Percentiles rank a stretch among this genome's conserved stretches.
These are phyloP conservation scores for Vigna radiata DNA, from an alignment of 306 rosid species.

Conservation along the genomic window DNA sequence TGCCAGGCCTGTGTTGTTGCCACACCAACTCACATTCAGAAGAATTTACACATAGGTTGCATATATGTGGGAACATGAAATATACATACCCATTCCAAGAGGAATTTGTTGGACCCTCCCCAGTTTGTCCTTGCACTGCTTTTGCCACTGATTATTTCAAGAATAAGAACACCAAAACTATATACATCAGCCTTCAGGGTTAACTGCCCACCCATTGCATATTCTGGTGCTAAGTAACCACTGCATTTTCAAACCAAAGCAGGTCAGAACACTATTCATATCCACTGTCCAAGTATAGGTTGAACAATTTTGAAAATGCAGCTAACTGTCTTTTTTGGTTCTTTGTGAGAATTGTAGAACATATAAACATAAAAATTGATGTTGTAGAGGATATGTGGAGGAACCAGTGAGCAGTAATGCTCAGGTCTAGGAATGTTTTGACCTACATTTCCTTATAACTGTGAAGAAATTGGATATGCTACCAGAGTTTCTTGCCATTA, in stretches of 20 bases:
- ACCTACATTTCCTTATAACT: background rate
- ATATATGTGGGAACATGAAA: conserved; percentile 22
- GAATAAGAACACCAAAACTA: conserved; percentile 90
- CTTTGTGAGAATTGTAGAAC: background rate
- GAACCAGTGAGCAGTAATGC: background rate
- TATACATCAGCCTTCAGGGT: conserved; percentile 93
- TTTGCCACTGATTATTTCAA: conserved; percentile 81
- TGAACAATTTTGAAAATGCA: background rate
- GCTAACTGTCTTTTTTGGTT: background rate
- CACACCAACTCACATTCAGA: background rate
- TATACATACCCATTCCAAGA: conserved; percentile 77
- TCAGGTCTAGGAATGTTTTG: background rate
- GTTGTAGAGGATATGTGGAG: background rate
- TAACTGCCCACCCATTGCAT: conserved; percentile 92
- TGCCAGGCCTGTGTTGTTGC: conserved; percentile 82
- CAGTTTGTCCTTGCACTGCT: conserved; percentile 73
- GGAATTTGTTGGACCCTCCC: conserved; percentile 72
- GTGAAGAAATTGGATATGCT: background rate
- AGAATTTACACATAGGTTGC: background rate
- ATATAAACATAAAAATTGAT: background rate
- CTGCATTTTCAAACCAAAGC: conserved; percentile 55
- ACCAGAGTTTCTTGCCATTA: no score
- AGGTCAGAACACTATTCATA: conserved; percentile 24
- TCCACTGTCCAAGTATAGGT: conserved; percentile 19
- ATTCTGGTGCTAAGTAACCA: conserved; percentile 98